Evolutionary conservation across 148 eudicot genomes (phyloP).

Genomic region (Camellia sinensis): DNA sequence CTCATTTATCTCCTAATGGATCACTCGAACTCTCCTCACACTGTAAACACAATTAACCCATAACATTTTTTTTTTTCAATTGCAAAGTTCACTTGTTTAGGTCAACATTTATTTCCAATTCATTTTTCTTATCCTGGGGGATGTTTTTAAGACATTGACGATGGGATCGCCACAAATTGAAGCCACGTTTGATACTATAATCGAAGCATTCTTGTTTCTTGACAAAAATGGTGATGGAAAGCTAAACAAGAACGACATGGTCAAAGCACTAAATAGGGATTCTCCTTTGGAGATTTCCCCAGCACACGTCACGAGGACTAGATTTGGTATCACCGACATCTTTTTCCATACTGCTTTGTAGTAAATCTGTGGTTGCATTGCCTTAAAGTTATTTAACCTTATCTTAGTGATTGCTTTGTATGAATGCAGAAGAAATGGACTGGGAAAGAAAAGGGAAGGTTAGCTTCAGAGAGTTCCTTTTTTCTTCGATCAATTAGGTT

Average conservation of each 20-base stretch:
- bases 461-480: constrained; percentile 62
- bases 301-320: constrained; percentile 11
- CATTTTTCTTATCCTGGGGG: not conserved
- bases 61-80: no score
- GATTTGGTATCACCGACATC: constrained; percentile 36
- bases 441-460: constrained; percentile 58
- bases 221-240: constrained; percentile 42
- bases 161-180: constrained; percentile 42
- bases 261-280: no score
- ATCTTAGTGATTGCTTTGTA: not conserved
- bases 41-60: constrained; percentile 21
- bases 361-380: not conserved
- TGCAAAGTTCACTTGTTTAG: not conserved
- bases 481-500: constrained; percentile 52
- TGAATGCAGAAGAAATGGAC: constrained; percentile 34
- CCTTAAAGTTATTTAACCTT: not conserved
- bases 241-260: no score
- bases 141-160: constrained; percentile 32
- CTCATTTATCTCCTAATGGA: constrained; percentile 50
- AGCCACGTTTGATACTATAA: constrained; percentile 52
- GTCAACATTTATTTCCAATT: not conserved
- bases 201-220: constrained; percentile 63
- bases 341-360: not conserved
- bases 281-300: constrained; percentile 13
- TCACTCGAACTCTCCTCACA: constrained; percentile 33